These are phyloP conservation scores for Pulveroboletus sp. DNA, from an alignment of 768 basidiomycete genomes.

Conservation along the genomic window DNA sequence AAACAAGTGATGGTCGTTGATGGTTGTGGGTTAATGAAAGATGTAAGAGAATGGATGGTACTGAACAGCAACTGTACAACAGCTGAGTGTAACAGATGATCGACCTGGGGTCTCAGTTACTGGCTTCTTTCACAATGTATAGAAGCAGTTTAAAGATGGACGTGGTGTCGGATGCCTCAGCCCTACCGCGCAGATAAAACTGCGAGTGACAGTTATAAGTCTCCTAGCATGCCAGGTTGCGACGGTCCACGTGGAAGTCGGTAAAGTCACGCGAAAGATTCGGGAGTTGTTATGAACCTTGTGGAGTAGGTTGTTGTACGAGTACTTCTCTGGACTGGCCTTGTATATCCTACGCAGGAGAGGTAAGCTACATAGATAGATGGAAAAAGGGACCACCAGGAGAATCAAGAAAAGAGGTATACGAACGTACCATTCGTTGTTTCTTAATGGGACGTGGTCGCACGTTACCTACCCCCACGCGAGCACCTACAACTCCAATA, in stretches of 20 bases:
- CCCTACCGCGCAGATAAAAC: constrained; percentile 10
- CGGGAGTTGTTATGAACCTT: constrained; percentile 46
- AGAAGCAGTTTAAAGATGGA: constrained; percentile 7
- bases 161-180: constrained; percentile 2
- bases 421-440: constrained; percentile 61
- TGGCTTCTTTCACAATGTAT: constrained; percentile 9
- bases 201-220: constrained; percentile 3
- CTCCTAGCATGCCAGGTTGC: constrained; percentile 8
- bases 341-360: constrained; percentile 50
- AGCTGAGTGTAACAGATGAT: constrained; percentile 17
- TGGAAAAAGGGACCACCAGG: not conserved
- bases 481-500: constrained; percentile 43
- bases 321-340: constrained; percentile 63
- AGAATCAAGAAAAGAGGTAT: not conserved
- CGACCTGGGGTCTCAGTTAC: constrained; percentile 12
- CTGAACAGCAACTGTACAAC: constrained; percentile 23
- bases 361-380: constrained; percentile 2
- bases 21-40: constrained; percentile 17
- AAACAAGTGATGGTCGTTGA: constrained; percentile 23
- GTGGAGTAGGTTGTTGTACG: constrained; percentile 72
- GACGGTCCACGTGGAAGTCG: constrained; percentile 7
- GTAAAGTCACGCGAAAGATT: constrained; percentile 1
- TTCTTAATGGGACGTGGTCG: constrained; percentile 75
- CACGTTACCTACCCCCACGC: constrained; percentile 55
- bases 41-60: constrained; percentile 13